A percentile compares a stretch with the other conserved stretches of the same genome.
These are phyloP conservation scores for Crataegus laevigata DNA, from an alignment of 306 rosid genomes.

Conservation along the genomic window DNA sequence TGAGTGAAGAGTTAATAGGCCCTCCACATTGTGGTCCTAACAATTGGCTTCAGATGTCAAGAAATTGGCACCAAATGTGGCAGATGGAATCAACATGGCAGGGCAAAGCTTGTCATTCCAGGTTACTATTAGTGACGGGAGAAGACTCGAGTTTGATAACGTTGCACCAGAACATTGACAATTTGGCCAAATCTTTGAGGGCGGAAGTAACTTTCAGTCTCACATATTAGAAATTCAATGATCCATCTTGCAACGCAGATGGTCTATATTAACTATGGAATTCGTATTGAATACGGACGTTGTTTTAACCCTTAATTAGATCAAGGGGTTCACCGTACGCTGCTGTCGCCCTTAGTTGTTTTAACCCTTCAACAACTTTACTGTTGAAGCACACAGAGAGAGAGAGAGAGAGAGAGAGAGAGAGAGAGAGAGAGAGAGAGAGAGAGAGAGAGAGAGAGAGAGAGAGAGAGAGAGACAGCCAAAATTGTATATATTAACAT, in stretches of 20 bases:
- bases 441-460: too few relatives aligned
- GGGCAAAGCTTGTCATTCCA: constrained; percentile 51
- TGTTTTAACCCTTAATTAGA: too few relatives aligned
- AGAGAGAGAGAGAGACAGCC: neutral
- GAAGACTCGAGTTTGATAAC: constrained; percentile 6
- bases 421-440: too few relatives aligned
- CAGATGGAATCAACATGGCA: neutral
- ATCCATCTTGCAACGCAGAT: neutral
- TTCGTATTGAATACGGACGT: neutral
- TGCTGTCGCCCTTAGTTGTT: neutral
- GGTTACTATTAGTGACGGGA: constrained; percentile 37
- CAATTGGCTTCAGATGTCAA: constrained; percentile 46
- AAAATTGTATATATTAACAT: neutral
- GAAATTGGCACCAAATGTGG: constrained; percentile 60
- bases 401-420: neutral
- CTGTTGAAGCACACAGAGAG: neutral
- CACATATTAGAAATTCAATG: neutral
- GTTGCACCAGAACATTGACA: constrained; percentile 40
- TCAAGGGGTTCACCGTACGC: neutral
- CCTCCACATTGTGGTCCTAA: too few relatives aligned
- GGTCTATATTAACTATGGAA: neutral
- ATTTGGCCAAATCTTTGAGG: constrained; percentile 40
- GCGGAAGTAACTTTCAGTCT: neutral
- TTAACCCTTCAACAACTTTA: neutral
- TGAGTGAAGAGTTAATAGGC: too few relatives aligned